phyloP scores from a whole-genome alignment of 495 filamentous ascomycete species.

The Penicilliopsis zonata region DNA sequence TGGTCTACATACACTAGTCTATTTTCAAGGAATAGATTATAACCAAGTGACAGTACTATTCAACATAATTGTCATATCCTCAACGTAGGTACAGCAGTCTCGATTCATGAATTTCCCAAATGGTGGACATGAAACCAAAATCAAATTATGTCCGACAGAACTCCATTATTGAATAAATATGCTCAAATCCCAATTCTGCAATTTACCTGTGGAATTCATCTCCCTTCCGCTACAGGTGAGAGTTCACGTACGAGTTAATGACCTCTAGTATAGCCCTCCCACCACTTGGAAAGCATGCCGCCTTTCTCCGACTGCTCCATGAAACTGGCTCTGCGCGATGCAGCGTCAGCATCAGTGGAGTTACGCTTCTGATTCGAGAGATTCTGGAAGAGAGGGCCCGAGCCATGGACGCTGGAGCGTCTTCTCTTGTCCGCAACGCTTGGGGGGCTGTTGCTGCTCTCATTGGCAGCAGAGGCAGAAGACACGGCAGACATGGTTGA shows the following conservation, averaged over 20 bases:
- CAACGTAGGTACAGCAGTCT: no score
- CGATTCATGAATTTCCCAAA: no score
- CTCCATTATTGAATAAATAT: neutral
- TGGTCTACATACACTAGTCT: no score
- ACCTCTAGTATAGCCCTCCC: conserved; percentile 38
- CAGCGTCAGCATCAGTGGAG: conserved; percentile 22
- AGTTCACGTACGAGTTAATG: conserved; percentile 2
- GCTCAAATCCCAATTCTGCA: neutral
- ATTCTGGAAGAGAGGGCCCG: conserved; percentile 29
- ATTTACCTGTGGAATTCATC: no score
- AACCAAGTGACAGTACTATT: no score
- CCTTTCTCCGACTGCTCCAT: conserved; percentile 33
- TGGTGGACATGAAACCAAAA: conserved; percentile 2
- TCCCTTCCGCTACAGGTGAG: no score
- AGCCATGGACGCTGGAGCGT: conserved; percentile 21
- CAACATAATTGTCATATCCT: no score
- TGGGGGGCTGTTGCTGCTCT: conserved; percentile 3
- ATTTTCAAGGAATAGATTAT: no score
- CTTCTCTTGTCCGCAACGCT: conserved; percentile 18
- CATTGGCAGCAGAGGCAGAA: conserved; percentile 2
- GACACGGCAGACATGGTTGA: conserved; percentile 12
- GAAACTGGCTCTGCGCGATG: conserved; percentile 32
- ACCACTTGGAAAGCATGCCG: conserved; percentile 38
- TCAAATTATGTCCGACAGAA: conserved; percentile 1
- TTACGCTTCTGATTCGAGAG: conserved; percentile 42